Evolutionary conservation across 1,284 basidiomycete genomes (phyloP), one percentile per base, ranked within the genome.

Genomic region (Malassezia sympodialis): DNA sequence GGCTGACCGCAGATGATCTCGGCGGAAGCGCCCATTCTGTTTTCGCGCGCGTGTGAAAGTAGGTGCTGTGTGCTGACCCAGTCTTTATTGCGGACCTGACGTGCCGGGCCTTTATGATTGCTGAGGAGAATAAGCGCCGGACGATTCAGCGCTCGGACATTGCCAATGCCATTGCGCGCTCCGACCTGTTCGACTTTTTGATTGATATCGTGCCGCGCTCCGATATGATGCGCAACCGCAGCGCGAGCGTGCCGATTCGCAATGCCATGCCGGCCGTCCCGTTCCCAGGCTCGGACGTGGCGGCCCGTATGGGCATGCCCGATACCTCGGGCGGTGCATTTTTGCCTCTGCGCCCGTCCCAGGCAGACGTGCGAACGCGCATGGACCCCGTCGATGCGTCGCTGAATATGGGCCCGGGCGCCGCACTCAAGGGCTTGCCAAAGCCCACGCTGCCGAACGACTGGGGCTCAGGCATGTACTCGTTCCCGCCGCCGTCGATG

Each of bases 71-170:
- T 37, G 17, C 17, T 32, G 5, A 32, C 15, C 5, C 50, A 64
- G 67, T 75, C 44, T 73, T 75, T 47, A 73, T 75, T 50, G 67
- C 71, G 4, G 73, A 75, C 43, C 58, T 73, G 27, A 75, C 73
- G 5, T 70, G 66, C 37, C 64, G 72, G 1, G 70, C 73, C 0
- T 75, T 70, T 49, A 47, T 72, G 44, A 65, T 74, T 27, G 72
- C 73, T 1, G 69, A 68, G 44, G 67, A 70, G 40, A 63, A 68
- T 49, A 68, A 68, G 59, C 64, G 73, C 21, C 54, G 72, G 27
- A 75, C 72, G 2, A 66, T 75, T 34, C 67, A 68, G 60, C 63
- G 66, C 17, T 66, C 65, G 4, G 73, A 75, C 42, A 67, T 75
- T 28, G 65, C 65, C 0, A 67, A 62, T 21, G 72, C 73, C 8